Base-by-base conservation (phyloP, 2,329 filamentous ascomycete species). In the Aspergillus candidus region DNA sequence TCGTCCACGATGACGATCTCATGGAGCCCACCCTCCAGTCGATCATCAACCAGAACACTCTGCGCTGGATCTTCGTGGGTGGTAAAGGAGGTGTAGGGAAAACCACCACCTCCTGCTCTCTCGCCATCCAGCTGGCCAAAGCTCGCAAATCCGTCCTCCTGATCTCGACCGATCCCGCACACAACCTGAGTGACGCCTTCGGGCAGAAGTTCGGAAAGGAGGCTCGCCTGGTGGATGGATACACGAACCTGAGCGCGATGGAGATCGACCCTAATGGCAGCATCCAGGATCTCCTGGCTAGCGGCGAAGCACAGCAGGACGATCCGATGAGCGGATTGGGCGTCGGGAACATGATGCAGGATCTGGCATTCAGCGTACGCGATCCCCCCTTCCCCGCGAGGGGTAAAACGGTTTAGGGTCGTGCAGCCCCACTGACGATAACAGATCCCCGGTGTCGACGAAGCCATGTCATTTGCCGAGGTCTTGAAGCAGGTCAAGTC, bases 181-280 rank as follows among this genome's bases (percentile, higher is more conserved):
- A 98, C 78, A 98, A 98, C 72, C 78, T 98, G 52, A 93, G 86
- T 57, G 93, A 98, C 73, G 93, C 93, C 49, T 98, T 98, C 71
- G 88, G 88, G 56, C 91, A 98, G 71, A 98, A 98, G 73, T 98
- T 98, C 63, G 93, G 93, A 74, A 98, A 98, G 76, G 93, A 98
- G 70, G 93, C 93, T 42, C 83, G 89, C 51, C 81, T 95, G 32
- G 78, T 98, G 53, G 84, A 95, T 57, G 93, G 93, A 56, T 96
- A 94, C 63, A 81, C 84, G 30, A 96, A 96, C 69, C 75, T 98
- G 55, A 94, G 88, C 65, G 93, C 93, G 51, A 98, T 98, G 93
- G 93, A 98, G 72, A 97, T 98, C 59, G 93, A 98, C 63, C 93
- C 93, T 41, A 97, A 95, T 65, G 93, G 91, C 38, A 95, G 88